Base-by-base conservation (phyloP, 306 rosid genomes). In the Inga laurina region DNA sequence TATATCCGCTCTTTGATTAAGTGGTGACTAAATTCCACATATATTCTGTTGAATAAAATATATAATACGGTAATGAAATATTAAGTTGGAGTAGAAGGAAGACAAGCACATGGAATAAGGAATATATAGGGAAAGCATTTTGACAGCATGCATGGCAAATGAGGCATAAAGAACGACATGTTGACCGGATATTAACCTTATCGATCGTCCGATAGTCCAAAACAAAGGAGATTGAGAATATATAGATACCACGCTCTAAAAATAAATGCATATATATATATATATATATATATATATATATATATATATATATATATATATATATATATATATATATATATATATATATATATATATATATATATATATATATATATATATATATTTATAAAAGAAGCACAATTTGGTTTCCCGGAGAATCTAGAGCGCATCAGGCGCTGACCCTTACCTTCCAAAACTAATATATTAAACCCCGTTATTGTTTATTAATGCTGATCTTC, bases 381-480 rank as follows among this genome's bases (percentile, higher is more conserved):
- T 48, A 65, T 57, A 0, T 27, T 0, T 27, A 27, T 27, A 27
- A 72, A 70, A 32, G 70, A 87, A 84, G 79, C 77, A 86, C 86
- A 72, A 3, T 85, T 81, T 64, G 81, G 77, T 81, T 95, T 92
- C 92, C 92, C 97, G 97, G 98, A 96, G 97, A 91, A 96, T 94
- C 98, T 91, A 90, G 98, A 94, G 98, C 99, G 99, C 95, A 96
- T 92, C 91, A 89, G 94, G 93, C 97, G 99, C 99, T 96, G 99
- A 96, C 98, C 98, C n/a, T 74, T 67, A 91, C 88, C 89, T 89
- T 90, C 87, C 82, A 85, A 88, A 92, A 88, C 86, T 85, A 24
- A 24, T 61, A 8, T 9, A 90, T 90, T 88, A 87, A 89, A 62
- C 68, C 79, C 84, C 86, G 86, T 80, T 39, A 83, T 44, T 84